Evolutionary conservation across 2,329 filamentous ascomycete species (phyloP).

Genomic region (Colletotrichum horii): DNA sequence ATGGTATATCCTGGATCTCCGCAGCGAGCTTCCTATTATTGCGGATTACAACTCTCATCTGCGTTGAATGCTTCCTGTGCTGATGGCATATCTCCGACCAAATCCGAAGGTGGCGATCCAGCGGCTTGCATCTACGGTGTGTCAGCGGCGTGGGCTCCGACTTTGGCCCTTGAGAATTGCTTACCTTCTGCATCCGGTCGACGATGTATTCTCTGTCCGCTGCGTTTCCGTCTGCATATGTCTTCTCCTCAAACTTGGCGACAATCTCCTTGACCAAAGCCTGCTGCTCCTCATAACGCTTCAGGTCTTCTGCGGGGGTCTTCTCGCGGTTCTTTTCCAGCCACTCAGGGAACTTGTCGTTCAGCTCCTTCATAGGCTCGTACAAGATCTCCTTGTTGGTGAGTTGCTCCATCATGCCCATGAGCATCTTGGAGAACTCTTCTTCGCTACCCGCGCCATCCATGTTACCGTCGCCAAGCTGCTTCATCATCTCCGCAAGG

Average conservation of each 20-base stretch:
- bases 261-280: slow-evolving; percentile 85
- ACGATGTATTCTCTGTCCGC: slow-evolving; percentile 91
- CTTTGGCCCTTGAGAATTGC: slow-evolving; percentile 27
- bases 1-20: background rate
- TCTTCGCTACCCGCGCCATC: slow-evolving; percentile 72
- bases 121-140: slow-evolving; percentile 87
- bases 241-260: slow-evolving; percentile 80
- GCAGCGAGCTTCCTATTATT: slow-evolving; percentile 47
- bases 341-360: slow-evolving; percentile 93
- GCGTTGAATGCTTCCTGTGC: slow-evolving; percentile 74
- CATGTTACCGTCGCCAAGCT: slow-evolving; percentile 72
- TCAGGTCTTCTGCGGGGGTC: slow-evolving; percentile 73
- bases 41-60: slow-evolving; percentile 67
- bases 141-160: slow-evolving; percentile 20
- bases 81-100: slow-evolving; percentile 88
- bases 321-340: slow-evolving; percentile 75
- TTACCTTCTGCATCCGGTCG: slow-evolving; percentile 95
- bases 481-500: slow-evolving; percentile 89
- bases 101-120: slow-evolving; percentile 86
- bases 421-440: slow-evolving; percentile 91
- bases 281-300: slow-evolving; percentile 83
- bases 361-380: slow-evolving; percentile 96
- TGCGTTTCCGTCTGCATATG: slow-evolving; percentile 82
- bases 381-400: slow-evolving; percentile 98
- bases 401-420: slow-evolving; percentile 98